Base-by-base conservation (phyloP, 2,329 filamentous ascomycete genomes). In the Claviceps sp. region DNA sequence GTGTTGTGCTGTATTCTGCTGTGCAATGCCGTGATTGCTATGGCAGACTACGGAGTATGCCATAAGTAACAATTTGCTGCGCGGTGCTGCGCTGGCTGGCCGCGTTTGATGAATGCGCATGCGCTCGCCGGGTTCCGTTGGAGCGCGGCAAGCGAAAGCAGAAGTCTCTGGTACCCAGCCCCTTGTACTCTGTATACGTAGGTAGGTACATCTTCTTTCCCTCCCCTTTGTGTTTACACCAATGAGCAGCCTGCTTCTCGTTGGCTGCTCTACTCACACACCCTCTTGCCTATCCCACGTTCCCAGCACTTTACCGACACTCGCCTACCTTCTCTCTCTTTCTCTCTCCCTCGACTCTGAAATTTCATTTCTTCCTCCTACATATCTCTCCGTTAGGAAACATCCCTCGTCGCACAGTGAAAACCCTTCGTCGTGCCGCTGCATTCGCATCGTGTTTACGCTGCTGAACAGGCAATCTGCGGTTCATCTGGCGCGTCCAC, bases 301-400 rank as follows among this genome's bases (percentile, higher is more conserved):
- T 34, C 52, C 58, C 50, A 51, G 53, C 56, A 49, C 54, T 52
- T 56, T 55, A 55, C 57, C 48, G 53, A 48, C 49, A 49, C 45
- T 52, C 50, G 42, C 48, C 50, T 55, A 38, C 48, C 53, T 30
- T 48, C 50, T 54, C 50, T 54, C 53, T 54, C 50, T 52, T 56
- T 52, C 52, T 55, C 51, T 58, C 58, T 58, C 58, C 57, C 55
- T 57, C 53, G 59, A 56, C 57, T 51, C 55, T 56, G 47, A 51
- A 57, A 52, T 56, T 56, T 50, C 54, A 53, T 54, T 53, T 56
- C 56, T 53, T 52, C 56, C 55, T 57, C 55, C 45, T 60, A 54
- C 49, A 54, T 34, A 34, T 55, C 57, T 45, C 47, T 50, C 47
- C 44, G 37, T 40, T 47, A 17, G 43, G 39, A 43, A 43, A 49